A percentile compares a stretch with the other conserved stretches of the same genome.
Conservation (phyloP, 2,329 filamentous ascomycete species). For the Berkeleyomyces rouxiae region DNA sequence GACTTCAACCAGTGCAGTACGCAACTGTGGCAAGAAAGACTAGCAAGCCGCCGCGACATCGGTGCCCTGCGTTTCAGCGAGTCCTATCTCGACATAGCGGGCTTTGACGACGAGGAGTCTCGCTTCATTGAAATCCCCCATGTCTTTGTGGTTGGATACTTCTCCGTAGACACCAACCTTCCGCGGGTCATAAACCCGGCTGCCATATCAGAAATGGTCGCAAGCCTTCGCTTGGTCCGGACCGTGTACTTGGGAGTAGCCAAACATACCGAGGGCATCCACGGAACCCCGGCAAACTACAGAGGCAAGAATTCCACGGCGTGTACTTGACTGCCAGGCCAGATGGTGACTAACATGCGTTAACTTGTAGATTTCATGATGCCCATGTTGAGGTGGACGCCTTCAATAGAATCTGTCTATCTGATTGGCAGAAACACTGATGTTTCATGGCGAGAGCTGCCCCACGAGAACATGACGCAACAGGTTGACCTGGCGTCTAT, state of each 20-base stretch:
- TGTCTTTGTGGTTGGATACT: constrained; percentile 19
- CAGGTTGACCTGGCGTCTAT: constrained; percentile 14
- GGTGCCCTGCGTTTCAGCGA: constrained; percentile 16
- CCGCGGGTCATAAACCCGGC: constrained; percentile 15
- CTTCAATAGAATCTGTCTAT: constrained; percentile 14
- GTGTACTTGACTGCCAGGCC: neutral
- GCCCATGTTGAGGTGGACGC: constrained; percentile 15
- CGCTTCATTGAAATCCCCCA: constrained; percentile 33
- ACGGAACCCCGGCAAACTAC: neutral
- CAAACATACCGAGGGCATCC: constrained; percentile 10
- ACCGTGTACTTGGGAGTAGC: constrained; percentile 14
- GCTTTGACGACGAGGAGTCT: constrained; percentile 51
- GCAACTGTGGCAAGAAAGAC: constrained; percentile 15
- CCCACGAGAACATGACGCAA: constrained; percentile 16
- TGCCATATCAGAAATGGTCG: constrained; percentile 16
- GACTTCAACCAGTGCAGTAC: constrained; percentile 16
- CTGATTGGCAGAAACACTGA: constrained; percentile 15
- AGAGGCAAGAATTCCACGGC: neutral
- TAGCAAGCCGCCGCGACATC: constrained; percentile 15
- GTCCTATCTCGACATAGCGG: constrained; percentile 47
- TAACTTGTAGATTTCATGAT: constrained; percentile 10
- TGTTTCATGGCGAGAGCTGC: constrained; percentile 16
- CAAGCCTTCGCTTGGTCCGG: constrained; percentile 14
- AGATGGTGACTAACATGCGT: neutral
- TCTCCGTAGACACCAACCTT: constrained; percentile 13